phyloP scores from a whole-genome alignment of 768 basidiomycete species.

The Myochromella boudieri region DNA sequence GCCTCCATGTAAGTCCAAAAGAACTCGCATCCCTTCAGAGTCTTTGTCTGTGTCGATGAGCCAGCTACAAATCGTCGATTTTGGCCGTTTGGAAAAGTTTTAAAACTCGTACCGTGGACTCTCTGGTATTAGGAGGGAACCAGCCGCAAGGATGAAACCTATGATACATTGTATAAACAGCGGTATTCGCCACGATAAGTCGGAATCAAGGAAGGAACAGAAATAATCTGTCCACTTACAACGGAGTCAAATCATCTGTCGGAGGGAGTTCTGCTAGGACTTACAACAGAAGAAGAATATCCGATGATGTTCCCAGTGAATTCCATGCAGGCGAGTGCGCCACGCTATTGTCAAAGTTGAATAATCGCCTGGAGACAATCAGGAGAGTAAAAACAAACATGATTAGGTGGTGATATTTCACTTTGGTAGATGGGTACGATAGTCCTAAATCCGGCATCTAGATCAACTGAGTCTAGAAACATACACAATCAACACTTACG shows the following conservation, averaged over 20 bases:
- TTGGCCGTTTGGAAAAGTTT: neutral
- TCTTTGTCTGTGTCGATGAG: constrained; percentile 87
- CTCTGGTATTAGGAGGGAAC: constrained; percentile 85
- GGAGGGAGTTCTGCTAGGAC: too few relatives aligned
- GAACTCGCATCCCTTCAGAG: constrained; percentile 78
- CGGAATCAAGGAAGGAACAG: constrained; percentile 82
- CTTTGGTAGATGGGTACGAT: constrained; percentile 95
- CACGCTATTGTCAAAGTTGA: too few relatives aligned
- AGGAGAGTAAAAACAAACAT: constrained; percentile 48
- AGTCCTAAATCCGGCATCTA: constrained; percentile 65
- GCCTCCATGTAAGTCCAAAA: constrained; percentile 88
- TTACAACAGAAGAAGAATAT: constrained; percentile 85
- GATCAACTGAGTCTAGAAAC: neutral
- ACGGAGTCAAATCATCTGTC: neutral
- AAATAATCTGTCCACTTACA: constrained; percentile 93
- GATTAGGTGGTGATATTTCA: constrained; percentile 91
- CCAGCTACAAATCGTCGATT: constrained; percentile 52
- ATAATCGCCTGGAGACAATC: neutral
- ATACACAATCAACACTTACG: constrained; percentile 42
- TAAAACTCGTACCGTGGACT: constrained; percentile 64
- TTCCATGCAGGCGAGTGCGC: constrained; percentile 91
- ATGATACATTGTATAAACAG: constrained; percentile 88
- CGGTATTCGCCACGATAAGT: constrained; percentile 90
- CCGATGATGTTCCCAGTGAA: constrained; percentile 93
- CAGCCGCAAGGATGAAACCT: constrained; percentile 74